These are phyloP conservation scores for Deuterostichococcus epilithicus DNA, from an alignment of 139 green algal genomes.

Conservation along the genomic window DNA sequence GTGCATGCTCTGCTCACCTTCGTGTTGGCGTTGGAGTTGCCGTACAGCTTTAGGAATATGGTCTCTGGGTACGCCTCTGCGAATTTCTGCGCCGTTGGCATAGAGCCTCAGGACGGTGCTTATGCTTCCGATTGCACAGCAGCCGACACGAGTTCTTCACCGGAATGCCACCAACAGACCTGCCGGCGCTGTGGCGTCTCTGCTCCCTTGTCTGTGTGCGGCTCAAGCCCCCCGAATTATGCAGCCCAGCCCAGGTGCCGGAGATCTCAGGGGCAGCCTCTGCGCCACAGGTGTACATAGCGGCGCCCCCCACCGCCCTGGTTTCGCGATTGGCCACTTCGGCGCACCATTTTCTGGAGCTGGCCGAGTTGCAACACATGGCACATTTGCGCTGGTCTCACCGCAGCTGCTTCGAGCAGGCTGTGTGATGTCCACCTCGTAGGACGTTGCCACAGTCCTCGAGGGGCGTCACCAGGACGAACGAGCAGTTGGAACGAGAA, in stretches of 20 bases:
- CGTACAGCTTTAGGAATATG: conserved; percentile 51
- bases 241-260: neutral
- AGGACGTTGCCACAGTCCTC: neutral
- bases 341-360: too few species aligned
- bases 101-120: neutral
- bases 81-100: conserved; percentile 43
- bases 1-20: too few species aligned
- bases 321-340: too few species aligned
- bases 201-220: neutral
- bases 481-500: neutral
- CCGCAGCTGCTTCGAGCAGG: neutral
- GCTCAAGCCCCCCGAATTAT: neutral
- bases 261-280: neutral
- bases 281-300: too few species aligned
- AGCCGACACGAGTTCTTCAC: neutral
- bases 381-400: neutral
- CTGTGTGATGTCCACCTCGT: neutral
- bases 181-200: neutral
- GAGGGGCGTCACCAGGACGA: neutral
- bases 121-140: neutral
- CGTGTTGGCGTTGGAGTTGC: conserved; percentile 44
- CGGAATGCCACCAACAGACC: neutral
- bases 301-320: too few species aligned
- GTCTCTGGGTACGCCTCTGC: conserved; percentile 34
- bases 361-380: too few species aligned